Conservation (phyloP, 306 rosid species). For the peach (Prunus persica) region Prunus_persica_NCBIv2 NC_034016.1:6007001-6007500, state of each 20-base stretch:
- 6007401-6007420: neutral
- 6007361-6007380: neutral
- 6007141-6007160: neutral
- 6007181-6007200: neutral
- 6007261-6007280: neutral
- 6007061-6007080: neutral
- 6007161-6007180: neutral
- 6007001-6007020: neutral
- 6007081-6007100: neutral
- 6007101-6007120: too few relatives aligned
- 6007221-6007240: neutral
- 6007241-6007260: neutral
- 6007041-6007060: neutral
- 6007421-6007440: neutral
- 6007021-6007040: neutral
- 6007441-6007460: neutral
- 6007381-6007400: neutral
- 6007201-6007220: neutral
- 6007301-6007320: neutral
- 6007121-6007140: too few relatives aligned
- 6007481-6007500: neutral
- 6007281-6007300: neutral
- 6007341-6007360: neutral
- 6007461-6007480: neutral
- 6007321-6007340: neutral